These are phyloP conservation scores for Psilocybe sp. DNA, from an alignment of 768 basidiomycete genomes.

Conservation along the genomic window DNA sequence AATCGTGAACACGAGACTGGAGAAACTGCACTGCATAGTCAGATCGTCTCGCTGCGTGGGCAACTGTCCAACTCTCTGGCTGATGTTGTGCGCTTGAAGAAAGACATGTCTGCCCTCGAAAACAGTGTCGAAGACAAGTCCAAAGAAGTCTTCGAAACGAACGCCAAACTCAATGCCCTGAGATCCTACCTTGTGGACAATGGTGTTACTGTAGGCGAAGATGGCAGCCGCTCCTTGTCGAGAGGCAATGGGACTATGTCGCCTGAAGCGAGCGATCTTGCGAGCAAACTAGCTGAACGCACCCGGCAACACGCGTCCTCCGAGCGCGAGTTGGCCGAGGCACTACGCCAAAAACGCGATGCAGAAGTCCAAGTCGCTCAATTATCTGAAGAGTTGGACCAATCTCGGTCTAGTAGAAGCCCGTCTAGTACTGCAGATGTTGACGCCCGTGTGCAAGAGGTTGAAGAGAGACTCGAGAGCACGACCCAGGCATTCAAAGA, in stretches of 20 bases:
- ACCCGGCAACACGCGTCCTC: slow-evolving; percentile 69
- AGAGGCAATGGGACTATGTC: slow-evolving; percentile 36
- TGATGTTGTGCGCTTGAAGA: slow-evolving; percentile 67
- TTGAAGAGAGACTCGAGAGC: slow-evolving; percentile 78
- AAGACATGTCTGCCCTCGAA: slow-evolving; percentile 69
- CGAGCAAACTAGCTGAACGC: slow-evolving; percentile 72
- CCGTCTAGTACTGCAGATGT: slow-evolving; percentile 34
- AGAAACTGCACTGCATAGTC: slow-evolving; percentile 62
- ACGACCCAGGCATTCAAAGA: slow-evolving; percentile 75
- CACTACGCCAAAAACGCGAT: slow-evolving; percentile 67
- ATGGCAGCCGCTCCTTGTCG: slow-evolving; percentile 49
- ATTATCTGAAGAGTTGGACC: slow-evolving; percentile 66
- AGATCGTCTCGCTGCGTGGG: slow-evolving; percentile 69
- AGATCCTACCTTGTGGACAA: slow-evolving; percentile 87
- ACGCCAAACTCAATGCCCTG: slow-evolving; percentile 73
- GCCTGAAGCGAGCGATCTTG: slow-evolving; percentile 63
- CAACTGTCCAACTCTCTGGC: slow-evolving; percentile 68
- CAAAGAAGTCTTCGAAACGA: slow-evolving; percentile 66
- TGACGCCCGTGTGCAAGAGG: slow-evolving; percentile 49
- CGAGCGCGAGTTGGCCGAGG: slow-evolving; percentile 71
- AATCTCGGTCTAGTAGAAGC: slow-evolving; percentile 56
- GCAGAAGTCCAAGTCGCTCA: slow-evolving; percentile 66
- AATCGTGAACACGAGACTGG: slow-evolving; percentile 64
- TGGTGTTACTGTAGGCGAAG: slow-evolving; percentile 78
- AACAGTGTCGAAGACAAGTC: slow-evolving; percentile 57